phyloP scores from a whole-genome alignment of 768 basidiomycete species.

The Lactarius indigo region DNA sequence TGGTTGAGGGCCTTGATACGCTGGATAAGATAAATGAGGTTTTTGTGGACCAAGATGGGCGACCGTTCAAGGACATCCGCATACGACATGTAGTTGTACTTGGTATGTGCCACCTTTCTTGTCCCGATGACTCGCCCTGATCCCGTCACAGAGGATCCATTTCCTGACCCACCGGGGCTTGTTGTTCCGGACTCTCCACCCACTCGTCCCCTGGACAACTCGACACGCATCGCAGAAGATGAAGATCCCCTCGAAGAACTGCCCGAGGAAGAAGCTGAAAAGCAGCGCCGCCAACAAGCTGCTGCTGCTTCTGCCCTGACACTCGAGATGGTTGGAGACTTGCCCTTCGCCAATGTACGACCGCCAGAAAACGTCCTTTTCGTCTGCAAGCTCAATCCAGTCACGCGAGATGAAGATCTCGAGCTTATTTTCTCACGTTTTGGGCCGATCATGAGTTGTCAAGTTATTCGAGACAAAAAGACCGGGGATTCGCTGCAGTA shows the following conservation, averaged over 20 bases:
- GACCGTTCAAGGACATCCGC: conserved; percentile 91
- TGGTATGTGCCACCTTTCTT: conserved; percentile 47
- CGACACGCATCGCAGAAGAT: conserved; percentile 90
- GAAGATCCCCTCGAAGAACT: conserved; percentile 83
- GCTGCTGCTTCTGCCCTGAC: conserved; percentile 93
- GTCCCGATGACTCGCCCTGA: conserved; percentile 6
- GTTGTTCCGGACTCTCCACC: conserved; percentile 73
- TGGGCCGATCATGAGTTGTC: conserved; percentile 94
- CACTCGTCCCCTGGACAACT: conserved; percentile 76
- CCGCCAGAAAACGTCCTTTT: conserved; percentile 98
- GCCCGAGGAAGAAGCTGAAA: conserved; percentile 84
- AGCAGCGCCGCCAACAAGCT: conserved; percentile 75
- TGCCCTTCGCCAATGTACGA: conserved; percentile 96
- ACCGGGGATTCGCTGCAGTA: conserved; percentile 97
- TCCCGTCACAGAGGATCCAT: conserved; percentile 77
- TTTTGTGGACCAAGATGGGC: conserved; percentile 80
- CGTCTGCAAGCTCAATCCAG: conserved; percentile 97
- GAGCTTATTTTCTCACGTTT: conserved; percentile 97
- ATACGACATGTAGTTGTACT: conserved; percentile 95
- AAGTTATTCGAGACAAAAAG: conserved; percentile 93
- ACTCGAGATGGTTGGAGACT: conserved; percentile 98
- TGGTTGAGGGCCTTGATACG: conserved; percentile 91
- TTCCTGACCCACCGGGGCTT: conserved; percentile 79
- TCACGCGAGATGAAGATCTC: conserved; percentile 92
- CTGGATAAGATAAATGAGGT: conserved; percentile 91